Base-by-base conservation (phyloP, 1,284 basidiomycete species). In the Ganoderma multipileum region DNA sequence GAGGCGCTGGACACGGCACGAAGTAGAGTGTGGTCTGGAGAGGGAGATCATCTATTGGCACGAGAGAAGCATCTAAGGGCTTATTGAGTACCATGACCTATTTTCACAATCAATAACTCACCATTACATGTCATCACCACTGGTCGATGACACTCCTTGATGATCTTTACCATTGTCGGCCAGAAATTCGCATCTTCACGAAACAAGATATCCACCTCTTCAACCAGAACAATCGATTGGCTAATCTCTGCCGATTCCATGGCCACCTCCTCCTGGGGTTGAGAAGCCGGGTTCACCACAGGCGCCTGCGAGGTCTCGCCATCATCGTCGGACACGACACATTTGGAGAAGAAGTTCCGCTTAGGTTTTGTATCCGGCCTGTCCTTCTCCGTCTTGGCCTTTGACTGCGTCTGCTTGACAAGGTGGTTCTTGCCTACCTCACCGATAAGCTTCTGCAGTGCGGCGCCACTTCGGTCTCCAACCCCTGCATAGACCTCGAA, bases 401-500 rank as follows among this genome's bases (percentile, higher is more conserved):
- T 70, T 69, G 72, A 66, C 68, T 76, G 72, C 67, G 77, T 75
- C 77, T 83, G 73, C 77, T 82, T 75, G 28, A 97, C 91, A 69
- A 93, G 86, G 79, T 98, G 97, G 79, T 98, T 99, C 80, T 89
- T 94, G 12, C 95, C 95, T 1, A 98, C 94, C 73, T 98, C 95
- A 12, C 98, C 98, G 28, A 99, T 90, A 68, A 97, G 87, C 64
- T 87, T 84, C 65, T 93, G 89, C 67, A 99, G 81, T 71, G 91
- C 94, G 42, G 90, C 85, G 2, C 93, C 95, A 57, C 89, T 94
- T 28, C 98, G 88, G 76, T 89, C 93, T 30, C 95, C 95, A 68
- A 97, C 91, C 4, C 98, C 98, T n/a, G 98, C 94, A 80, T 96
- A 95, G 11, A 99, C 95, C 79, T 99, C 98, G 76, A 99, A 98